Base-by-base conservation (phyloP, 1,139 yeast genomes). In the Magnusiomyces ingens region DNA sequence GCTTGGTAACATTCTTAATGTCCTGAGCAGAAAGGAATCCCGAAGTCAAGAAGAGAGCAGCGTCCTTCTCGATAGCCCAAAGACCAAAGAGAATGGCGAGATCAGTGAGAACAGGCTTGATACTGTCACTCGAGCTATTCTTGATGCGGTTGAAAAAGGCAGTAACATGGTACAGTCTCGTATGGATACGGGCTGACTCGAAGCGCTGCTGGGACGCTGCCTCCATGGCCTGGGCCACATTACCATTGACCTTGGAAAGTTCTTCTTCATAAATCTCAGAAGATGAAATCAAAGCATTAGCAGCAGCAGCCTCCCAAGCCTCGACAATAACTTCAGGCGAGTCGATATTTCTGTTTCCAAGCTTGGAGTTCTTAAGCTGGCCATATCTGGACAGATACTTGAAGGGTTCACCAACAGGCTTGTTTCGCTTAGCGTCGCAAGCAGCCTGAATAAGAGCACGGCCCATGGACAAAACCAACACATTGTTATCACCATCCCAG, bases 401-500 rank as follows among this genome's bases (percentile, higher is more conserved):
- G 6, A 60, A 59, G 22, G 62, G 61, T 19, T 52, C 52, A 13
- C 64, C 63, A 38, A 68, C 64, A 38, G 48, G 45, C 53, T 59
- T 56, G 43, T 68, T 69, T 46, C 58, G 57, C 45, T 59, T 60
- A 17, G 62, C 61, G 13, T 55, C 58, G 45, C 64, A 50, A 48
- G 61, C 60, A 21, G 62, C 56, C 60, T 67, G 70, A 49, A 68
- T 64, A 18, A 68, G 60, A 6, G 68, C 58, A 36, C 71, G 67
- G 61, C 95, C 96, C 59, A 88, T 81, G 55, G 21, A 41, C 15
- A 43, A 22, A 12, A 15, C 22, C 40, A 35, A 22, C 51, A 88
- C 84, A 66, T 83, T 87, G 74, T 88, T 88, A 70, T 88, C 96
- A 71, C 96, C 96, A 74, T 88, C 96, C 96, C 96, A 88, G 35